These are phyloP conservation scores for Candida arabinofermentans DNA, from an alignment of 805 yeast genomes.

Conservation along the genomic window DNA sequence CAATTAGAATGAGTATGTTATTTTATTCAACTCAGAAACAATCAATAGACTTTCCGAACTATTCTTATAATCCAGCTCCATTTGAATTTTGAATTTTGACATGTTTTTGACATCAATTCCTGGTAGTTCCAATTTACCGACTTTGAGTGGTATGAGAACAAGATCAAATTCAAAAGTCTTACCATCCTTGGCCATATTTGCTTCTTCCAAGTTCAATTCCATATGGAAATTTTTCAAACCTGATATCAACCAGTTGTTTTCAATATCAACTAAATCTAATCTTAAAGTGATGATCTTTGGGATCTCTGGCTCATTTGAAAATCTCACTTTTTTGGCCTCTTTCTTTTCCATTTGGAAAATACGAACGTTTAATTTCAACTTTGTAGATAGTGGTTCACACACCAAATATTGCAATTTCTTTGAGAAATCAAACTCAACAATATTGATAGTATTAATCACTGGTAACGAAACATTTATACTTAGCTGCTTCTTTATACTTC, in stretches of 20 bases:
- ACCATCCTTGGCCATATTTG: constrained; percentile 5
- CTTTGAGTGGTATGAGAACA: constrained; percentile 65
- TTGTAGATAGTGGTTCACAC: constrained; percentile 57
- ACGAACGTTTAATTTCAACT: constrained; percentile 34
- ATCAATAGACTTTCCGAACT: constrained; percentile 67
- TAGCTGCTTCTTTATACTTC: constrained; percentile 14
- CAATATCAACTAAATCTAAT: constrained; percentile 34
- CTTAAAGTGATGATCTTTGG: constrained; percentile 18
- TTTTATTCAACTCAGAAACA: constrained; percentile 62
- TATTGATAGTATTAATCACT: constrained; percentile 53
- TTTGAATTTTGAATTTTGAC: constrained; percentile 33
- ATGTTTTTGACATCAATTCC: constrained; percentile 42
- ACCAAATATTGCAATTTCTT: constrained; percentile 45
- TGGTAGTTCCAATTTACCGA: constrained; percentile 72
- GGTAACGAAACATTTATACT: constrained; percentile 62
- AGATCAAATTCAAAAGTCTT: constrained; percentile 32
- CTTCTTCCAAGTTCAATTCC: constrained; percentile 19
- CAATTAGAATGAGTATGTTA: constrained; percentile 53
- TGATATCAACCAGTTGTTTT: constrained; percentile 69
- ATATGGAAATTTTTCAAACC: constrained; percentile 59
- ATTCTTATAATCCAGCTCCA: constrained; percentile 65
- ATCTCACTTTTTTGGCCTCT: constrained; percentile 29
- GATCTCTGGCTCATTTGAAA: constrained; percentile 17
- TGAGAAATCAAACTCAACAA: constrained; percentile 43
- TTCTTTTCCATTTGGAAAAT: constrained; percentile 18